Evolutionary conservation across 768 basidiomycete genomes (phyloP), one percentile per base, ranked within the genome.

Genomic region (Leccinum subgranulosum): DNA sequence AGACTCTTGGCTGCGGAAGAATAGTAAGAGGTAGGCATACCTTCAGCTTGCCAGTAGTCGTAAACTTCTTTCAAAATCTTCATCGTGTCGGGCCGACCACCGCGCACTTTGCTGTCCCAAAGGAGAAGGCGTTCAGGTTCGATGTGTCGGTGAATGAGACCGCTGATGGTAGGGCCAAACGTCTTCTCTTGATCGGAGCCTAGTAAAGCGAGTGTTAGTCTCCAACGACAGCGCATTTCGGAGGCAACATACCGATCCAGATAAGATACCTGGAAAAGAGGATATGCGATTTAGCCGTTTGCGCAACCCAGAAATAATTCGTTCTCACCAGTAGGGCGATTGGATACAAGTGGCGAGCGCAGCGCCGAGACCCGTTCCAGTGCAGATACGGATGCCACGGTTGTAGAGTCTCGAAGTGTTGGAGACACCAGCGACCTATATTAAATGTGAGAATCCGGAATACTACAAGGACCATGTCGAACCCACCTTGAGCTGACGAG

Each of bases 161-260:
- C 83, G 60, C 81, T 83, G 60, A 92, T 88, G 19, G 88, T 91
- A 23, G 87, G 85, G 3, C 90, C 90, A 64, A 92, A 92, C 2
- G 89, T 90, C 74, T 86, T 89, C 71, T 88, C 88, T 72, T 91
- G 88, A 66, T 91, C 88, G 55, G 87, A 88, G 53, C 87, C 87
- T 84, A 63, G 55, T 84, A 61, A 54, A 65, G n/a, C 57, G 6
- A 56, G 51, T 36, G 52, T 66, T 8, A 66, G 58, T 39, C 36
- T 45, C 60, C 29, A 55, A 49, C 39, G 25, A 55, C 7, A 8
- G 56, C 17, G n/a, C 41, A 51, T 47, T 46, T 17, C 19, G 4
- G 34, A 17, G 46, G 31, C 49, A 25, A 62, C 76, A 62, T 69
- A 81, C 82, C 83, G 63, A 89, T 88, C 88, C 88, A 90, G 62